Evolutionary conservation across 2,329 filamentous ascomycete genomes (phyloP).

Genomic region (Ceratocystis cacaofunesta): DNA sequence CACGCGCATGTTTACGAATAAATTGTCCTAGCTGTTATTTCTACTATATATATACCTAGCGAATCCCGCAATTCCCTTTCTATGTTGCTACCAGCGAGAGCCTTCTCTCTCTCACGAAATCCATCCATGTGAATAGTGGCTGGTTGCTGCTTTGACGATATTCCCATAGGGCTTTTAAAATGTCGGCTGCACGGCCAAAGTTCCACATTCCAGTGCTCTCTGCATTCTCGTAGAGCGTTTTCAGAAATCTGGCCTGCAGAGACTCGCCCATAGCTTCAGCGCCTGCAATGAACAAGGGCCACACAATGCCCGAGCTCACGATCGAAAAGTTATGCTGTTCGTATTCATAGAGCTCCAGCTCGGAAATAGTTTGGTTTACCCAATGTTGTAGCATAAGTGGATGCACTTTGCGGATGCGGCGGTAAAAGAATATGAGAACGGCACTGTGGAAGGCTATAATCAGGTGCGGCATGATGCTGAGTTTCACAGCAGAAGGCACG

Average conservation of each 20-base stretch:
- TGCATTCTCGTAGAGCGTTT: slow-evolving; percentile 8
- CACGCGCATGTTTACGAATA: neutral
- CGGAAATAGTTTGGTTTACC: slow-evolving; percentile 6
- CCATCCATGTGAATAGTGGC: slow-evolving; percentile 12
- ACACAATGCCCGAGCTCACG: slow-evolving; percentile 13
- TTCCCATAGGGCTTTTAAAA: slow-evolving; percentile 7
- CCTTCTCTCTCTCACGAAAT: slow-evolving; percentile 3
- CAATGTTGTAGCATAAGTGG: slow-evolving; percentile 14
- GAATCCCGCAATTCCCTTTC: neutral
- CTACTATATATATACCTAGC: no score
- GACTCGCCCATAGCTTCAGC: slow-evolving; percentile 15
- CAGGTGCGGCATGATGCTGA: slow-evolving; percentile 19
- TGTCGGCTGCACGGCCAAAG: slow-evolving; percentile 4
- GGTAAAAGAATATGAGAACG: slow-evolving; percentile 32
- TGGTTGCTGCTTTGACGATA: neutral
- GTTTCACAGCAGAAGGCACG: slow-evolving; percentile 1
- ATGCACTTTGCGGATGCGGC: slow-evolving; percentile 23
- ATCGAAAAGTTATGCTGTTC: slow-evolving; percentile 11
- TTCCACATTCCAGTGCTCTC: slow-evolving; percentile 14
- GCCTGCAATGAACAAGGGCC: slow-evolving; percentile 16
- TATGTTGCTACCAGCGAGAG: slow-evolving; percentile 7
- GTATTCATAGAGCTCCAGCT: slow-evolving; percentile 12
- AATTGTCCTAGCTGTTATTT: neutral
- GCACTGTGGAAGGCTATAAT: slow-evolving; percentile 29
- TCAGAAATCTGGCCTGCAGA: slow-evolving; percentile 5